Base-by-base conservation (phyloP, 345 rosid genomes). In the Lagerstroemia speciosa region DNA sequence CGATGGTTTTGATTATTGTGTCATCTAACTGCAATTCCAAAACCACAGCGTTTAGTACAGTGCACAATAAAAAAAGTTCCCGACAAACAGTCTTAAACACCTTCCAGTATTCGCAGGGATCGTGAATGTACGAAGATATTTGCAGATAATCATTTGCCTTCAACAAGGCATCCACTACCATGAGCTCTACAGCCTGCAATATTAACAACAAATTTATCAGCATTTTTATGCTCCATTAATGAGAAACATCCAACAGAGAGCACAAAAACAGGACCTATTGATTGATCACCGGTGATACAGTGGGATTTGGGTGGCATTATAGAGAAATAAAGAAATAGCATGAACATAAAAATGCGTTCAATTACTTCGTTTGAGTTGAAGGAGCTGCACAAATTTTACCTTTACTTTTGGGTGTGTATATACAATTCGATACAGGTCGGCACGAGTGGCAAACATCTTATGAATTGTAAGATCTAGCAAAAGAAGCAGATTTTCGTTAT, bases 381-480 rank as follows among this genome's bases (percentile, higher is more conserved):
- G 69, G 33, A 72, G 55, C 31, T 48, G 32, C 1, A 32, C 40
- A 64, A 57, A 22, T 55, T 32, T 19, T 79, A 93, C 98, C 97
- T 89, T 93, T 68, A 91, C 98, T 89, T 93, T 93, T 69, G 97
- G 82, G 81, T 93, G 97, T 15, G 87, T 86, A 71, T 93, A 93
- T 67, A 93, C 96, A 22, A 92, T 91, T 71, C 94, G 89, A 76
- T 89, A 83, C 41, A 90, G 91, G 80, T 93, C 98, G 76, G 98
- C 97, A 58, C 97, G 92, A 57, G 98, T 86, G 37, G 85, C 78
- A 72, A 90, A 93, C 82, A 93, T 67, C 85, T 93, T 90, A 80
- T 87, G 87, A 79, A 91, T 74, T 50, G 79, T 80, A 63, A 85
- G 96, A 85, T 90, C 98, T 93, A 75, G 74, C 67, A 81, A 67